Base-by-base conservation (phyloP, 2,329 filamentous ascomycete genomes). In the Phaeophleospora eucalypticola region DNA sequence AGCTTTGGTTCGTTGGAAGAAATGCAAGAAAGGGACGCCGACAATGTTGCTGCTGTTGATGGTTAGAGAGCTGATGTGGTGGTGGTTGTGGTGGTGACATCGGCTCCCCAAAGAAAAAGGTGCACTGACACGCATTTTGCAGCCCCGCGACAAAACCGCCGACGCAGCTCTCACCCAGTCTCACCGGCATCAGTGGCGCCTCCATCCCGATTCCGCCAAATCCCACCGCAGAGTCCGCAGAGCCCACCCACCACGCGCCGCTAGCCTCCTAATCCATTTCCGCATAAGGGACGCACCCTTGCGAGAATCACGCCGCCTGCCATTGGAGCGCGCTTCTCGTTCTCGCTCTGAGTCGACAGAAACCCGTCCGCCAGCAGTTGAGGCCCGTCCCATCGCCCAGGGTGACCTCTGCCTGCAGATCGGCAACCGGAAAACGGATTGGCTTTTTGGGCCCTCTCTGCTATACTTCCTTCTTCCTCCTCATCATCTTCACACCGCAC, bases 251-350 rank as follows among this genome's bases (percentile, higher is more conserved):
- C n/a, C n/a, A n/a, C n/a, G n/a, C n/a, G n/a, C n/a, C n/a, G n/a
- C n/a, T n/a, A n/a, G n/a, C n/a, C n/a, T 29, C 7, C 24, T 6
- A 29, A 29, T 29, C 24, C 24, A 29, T 12, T 29, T 7, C 24
- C 24, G 24, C 24, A 29, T 12, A n/a, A n/a, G n/a, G n/a, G n/a
- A 6, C 24, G 24, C 24, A 29, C 40, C 40, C 40, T 29, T 42
- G 40, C 37, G 15, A 39, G 17, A 16, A 14, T 24, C n/a, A 12
- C 37, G 6, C 37, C 19, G 19, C 19, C 37, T 20, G 37, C 37
- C 15, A 39, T 39, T 39, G 37, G 37, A 39, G n/a, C 37, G 17
- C 19, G 18, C 19, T 15, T 24, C 17, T 39, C 37, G 18, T 39
- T 21, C 37, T 39, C 21, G 19, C 37, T 21, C n/a, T 14, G 17